These are phyloP conservation scores for Aspergillus brunneoviolaceus DNA, from an alignment of 2,329 filamentous ascomycete genomes.

Conservation along the genomic window DNA sequence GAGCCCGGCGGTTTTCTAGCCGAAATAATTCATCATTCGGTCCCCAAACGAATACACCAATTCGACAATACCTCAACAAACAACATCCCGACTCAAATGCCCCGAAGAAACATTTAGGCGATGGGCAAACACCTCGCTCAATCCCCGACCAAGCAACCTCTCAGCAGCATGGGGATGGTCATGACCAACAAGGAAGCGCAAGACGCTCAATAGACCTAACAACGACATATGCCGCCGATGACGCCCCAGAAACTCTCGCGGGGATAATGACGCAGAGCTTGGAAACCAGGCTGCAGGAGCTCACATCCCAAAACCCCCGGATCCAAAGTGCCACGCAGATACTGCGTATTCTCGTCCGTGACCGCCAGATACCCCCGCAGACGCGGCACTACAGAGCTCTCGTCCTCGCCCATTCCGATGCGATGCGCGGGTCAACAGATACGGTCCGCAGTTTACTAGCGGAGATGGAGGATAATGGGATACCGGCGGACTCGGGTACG, in stretches of 20 bases:
- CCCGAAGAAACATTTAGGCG: no score
- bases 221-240: conserved; percentile 1
- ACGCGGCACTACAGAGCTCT: conserved; percentile 66
- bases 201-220: background rate
- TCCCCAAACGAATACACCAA: conserved; percentile 11
- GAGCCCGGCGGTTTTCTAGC: conserved; percentile 13
- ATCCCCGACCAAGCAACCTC: no score
- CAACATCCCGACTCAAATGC: background rate
- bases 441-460: conserved; percentile 64
- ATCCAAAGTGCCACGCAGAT: conserved; percentile 31
- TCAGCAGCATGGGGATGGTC: no score
- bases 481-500: conserved; percentile 64
- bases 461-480: conserved; percentile 65
- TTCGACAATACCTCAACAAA: conserved; percentile 24
- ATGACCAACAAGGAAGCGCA: no score
- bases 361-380: conserved; percentile 37
- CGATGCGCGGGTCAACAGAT: conserved; percentile 63
- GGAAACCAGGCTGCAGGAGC: conserved; percentile 31
- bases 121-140: no score
- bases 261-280: conserved; percentile 21
- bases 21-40: background rate
- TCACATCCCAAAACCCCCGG: conserved; percentile 24
- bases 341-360: conserved; percentile 39
- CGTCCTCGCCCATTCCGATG: conserved; percentile 68
- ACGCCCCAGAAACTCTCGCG: conserved; percentile 21